phyloP scores from a whole-genome alignment of 495 filamentous ascomycete species.

The Aspergillus conjunctus region DNA sequence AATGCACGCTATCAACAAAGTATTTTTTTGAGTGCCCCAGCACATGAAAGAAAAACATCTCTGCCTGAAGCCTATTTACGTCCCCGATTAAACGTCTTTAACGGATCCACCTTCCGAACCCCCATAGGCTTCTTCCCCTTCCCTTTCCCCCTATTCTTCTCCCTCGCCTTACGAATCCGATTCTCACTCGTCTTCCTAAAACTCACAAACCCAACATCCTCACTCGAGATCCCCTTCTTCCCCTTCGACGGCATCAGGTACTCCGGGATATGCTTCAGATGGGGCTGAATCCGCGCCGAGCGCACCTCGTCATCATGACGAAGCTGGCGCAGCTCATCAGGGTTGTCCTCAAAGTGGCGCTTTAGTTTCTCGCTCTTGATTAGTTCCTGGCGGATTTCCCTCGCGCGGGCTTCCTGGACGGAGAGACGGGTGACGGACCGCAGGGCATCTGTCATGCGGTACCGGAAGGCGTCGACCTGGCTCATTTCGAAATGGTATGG shows the following conservation, averaged over 20 bases:
- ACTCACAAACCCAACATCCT: slow-evolving; percentile 71
- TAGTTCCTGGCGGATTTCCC: slow-evolving; percentile 85
- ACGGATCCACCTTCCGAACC: slow-evolving; percentile 68
- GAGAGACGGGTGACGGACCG: slow-evolving; percentile 79
- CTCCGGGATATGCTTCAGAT: slow-evolving; percentile 93
- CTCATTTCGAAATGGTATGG: slow-evolving; percentile 94
- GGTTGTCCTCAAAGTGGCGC: slow-evolving; percentile 96
- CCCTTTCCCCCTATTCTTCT: slow-evolving; percentile 57
- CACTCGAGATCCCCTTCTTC: slow-evolving; percentile 61
- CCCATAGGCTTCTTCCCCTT: slow-evolving; percentile 53
- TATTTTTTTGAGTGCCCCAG: background rate
- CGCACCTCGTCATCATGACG: slow-evolving; percentile 89
- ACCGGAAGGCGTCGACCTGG: slow-evolving; percentile 89
- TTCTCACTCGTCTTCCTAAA: slow-evolving; percentile 73
- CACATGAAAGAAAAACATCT: background rate
- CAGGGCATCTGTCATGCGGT: slow-evolving; percentile 89
- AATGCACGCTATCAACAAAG: background rate
- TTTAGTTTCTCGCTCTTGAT: slow-evolving; percentile 91
- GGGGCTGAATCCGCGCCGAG: slow-evolving; percentile 75
- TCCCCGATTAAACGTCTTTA: slow-evolving; percentile 80
- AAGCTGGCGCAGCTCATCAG: slow-evolving; percentile 79
- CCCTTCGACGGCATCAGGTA: slow-evolving; percentile 87
- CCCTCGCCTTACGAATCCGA: slow-evolving; percentile 71
- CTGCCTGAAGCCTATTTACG: slow-evolving; percentile 30
- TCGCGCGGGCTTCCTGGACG: slow-evolving; percentile 83